Evolutionary conservation across 169 alveolate species (phyloP).

Genomic region (Eimeria maxima): DNA sequence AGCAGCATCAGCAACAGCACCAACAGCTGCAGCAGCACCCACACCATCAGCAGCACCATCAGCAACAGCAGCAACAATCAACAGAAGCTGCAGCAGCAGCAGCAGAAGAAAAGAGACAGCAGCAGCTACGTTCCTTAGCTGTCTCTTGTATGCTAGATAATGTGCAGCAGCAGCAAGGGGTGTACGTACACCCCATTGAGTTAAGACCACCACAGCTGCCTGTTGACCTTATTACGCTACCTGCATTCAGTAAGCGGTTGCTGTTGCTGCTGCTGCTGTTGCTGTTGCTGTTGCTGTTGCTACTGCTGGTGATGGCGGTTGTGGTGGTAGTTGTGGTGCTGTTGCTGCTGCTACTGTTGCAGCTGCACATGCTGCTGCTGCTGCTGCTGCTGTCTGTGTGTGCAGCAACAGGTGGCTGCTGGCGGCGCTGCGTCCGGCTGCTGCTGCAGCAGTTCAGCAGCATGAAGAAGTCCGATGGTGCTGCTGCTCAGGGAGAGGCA

Average conservation of each 20-base stretch:
- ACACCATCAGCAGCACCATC: too few relatives aligned
- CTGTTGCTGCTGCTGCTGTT: constrained; percentile 29
- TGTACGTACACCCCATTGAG: constrained; percentile 41
- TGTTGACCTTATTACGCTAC: neutral
- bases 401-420: constrained; percentile 17
- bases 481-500: neutral
- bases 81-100: neutral
- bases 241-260: constrained; percentile 17
- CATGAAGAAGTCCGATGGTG: too few relatives aligned
- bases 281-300: constrained; percentile 11
- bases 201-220: constrained; percentile 55
- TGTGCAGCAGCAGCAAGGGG: constrained; percentile 37
- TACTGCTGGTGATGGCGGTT: too few relatives aligned
- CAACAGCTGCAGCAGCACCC: too few relatives aligned
- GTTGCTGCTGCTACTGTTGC: constrained; percentile 19
- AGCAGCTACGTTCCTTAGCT: neutral
- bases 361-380: constrained; percentile 33
- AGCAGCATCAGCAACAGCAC: too few relatives aligned
- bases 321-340: too few relatives aligned
- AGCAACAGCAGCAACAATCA: constrained; percentile 10
- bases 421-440: neutral
- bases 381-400: neutral
- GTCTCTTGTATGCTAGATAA: constrained; percentile 17
- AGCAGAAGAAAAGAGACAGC: constrained; percentile 24
- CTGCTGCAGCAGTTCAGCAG: too few relatives aligned